Conservation (phyloP, 1,284 basidiomycete species). For the Ustilago curta region DNA sequence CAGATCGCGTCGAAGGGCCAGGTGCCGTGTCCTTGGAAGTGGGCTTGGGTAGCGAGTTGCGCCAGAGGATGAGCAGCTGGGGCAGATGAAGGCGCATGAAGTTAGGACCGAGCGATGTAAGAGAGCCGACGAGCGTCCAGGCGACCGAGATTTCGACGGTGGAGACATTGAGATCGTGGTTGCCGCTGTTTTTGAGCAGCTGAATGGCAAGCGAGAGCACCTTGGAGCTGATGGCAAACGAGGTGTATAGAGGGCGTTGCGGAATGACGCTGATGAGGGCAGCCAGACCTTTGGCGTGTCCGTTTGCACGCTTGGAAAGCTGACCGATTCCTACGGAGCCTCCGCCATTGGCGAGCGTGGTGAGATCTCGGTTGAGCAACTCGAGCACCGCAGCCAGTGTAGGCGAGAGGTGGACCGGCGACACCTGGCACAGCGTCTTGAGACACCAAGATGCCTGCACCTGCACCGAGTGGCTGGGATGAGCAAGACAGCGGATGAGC, state of each 20-base stretch:
- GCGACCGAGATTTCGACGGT: constrained; percentile 90
- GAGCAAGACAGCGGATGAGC: constrained; percentile 83
- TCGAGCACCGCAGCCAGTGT: constrained; percentile 81
- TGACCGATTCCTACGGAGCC: constrained; percentile 73
- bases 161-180: constrained; percentile 86
- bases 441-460: constrained; percentile 88
- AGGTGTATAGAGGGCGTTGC: constrained; percentile 89
- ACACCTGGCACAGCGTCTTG: constrained; percentile 87
- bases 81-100: constrained; percentile 92
- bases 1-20: constrained; percentile 73
- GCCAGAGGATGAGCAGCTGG: constrained; percentile 92
- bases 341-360: constrained; percentile 70
- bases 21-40: constrained; percentile 82
- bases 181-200: constrained; percentile 87
- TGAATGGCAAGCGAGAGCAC: constrained; percentile 90
- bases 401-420: constrained; percentile 84
- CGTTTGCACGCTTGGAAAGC: constrained; percentile 82
- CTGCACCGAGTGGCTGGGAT: constrained; percentile 87
- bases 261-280: constrained; percentile 87
- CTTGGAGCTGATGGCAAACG: constrained; percentile 90
- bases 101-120: constrained; percentile 92
- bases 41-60: constrained; percentile 94
- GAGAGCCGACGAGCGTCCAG: constrained; percentile 89
- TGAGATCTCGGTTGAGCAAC: constrained; percentile 82
- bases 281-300: constrained; percentile 88